phyloP scores from a whole-genome alignment of 1,284 basidiomycete genomes.

The Moniliella sp. region DNA sequence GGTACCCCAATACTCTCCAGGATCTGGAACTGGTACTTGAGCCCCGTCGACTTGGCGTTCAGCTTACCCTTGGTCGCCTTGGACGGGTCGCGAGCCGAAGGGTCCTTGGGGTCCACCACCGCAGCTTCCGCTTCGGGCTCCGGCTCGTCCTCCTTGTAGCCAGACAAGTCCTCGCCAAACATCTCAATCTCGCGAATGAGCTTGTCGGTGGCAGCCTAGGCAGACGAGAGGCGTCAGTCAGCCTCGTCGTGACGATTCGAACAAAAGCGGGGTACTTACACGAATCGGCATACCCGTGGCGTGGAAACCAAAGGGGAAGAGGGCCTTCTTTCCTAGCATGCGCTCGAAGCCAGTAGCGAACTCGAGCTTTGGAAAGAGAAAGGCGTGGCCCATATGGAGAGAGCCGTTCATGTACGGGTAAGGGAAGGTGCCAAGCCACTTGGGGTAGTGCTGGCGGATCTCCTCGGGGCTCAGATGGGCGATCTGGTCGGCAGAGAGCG shows the following conservation, averaged over 20 bases:
- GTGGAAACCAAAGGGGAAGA: slow-evolving; percentile 86
- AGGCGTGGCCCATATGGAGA: slow-evolving; percentile 87
- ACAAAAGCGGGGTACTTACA: slow-evolving; percentile 39
- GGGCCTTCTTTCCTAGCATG: slow-evolving; percentile 75
- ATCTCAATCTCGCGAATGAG: slow-evolving; percentile 88
- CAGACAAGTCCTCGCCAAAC: slow-evolving; percentile 78
- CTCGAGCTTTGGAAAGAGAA: slow-evolving; percentile 95
- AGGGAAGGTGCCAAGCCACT: slow-evolving; percentile 90
- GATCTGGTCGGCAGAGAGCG: slow-evolving; percentile 12
- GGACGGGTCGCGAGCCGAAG: slow-evolving; percentile 12
- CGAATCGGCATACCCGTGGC: slow-evolving; percentile 97
- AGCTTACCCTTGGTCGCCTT: slow-evolving; percentile 95
- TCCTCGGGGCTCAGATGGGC: slow-evolving; percentile 20
- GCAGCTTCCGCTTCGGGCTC: slow-evolving; percentile 15
- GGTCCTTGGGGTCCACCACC: slow-evolving; percentile 1
- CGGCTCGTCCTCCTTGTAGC: slow-evolving; percentile 43
- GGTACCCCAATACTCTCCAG: slow-evolving; percentile 68
- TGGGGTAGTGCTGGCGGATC: slow-evolving; percentile 54
- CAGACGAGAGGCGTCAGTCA: background rate
- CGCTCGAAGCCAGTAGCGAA: slow-evolving; percentile 86
- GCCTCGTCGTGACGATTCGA: background rate
- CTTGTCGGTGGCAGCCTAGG: slow-evolving; percentile 68
- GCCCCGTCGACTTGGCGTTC: slow-evolving; percentile 71
- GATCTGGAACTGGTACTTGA: slow-evolving; percentile 96
- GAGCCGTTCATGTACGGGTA: slow-evolving; percentile 83